Evolutionary conservation across 73 alveolate genomes (phyloP), one percentile per base, ranked within the genome.

Genomic region (Blepharisma stoltei): DNA sequence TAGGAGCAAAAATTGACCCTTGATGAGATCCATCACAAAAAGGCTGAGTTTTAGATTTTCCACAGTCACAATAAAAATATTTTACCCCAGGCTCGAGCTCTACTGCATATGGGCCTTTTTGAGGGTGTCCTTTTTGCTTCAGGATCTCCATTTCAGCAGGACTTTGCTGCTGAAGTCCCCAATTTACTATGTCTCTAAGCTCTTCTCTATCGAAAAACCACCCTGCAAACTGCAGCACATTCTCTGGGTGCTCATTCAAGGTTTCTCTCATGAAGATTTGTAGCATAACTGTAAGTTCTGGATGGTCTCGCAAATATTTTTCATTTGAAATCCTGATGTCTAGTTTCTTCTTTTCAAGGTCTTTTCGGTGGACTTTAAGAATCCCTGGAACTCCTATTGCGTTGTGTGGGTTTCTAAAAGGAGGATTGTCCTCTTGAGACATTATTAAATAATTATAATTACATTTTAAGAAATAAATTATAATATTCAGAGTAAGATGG

Each of bases 181-280:
- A 20, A 52, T 71, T 78, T 27, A 81, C 88, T 0, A 81, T 83
- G 45, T 84, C 91, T 76, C 88, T 88, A 21, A 88, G 82, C 55
- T 86, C 88, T 20, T 92, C 90, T 38, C 93, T 71, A 71, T 92
- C 95, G 76, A 92, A 92, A 85, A 89, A 92, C 48, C 83, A 54
- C 0, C 98, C 98, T 27, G 97, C 98, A 77, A 81, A 91, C 71
- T 85, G 84, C 6, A 92, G 88, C 27, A 92, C 80, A 71, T 87
- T 87, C 49, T 90, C 95, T n/a, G 98, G 98, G 54, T 90, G 86
- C 66, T 92, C 95, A 76, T 92, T 96, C 8, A 92, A 88, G 43
- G 84, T 84, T 76, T 90, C 87, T 14, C 89, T 83, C 55, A 92
- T 86, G 76, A 92, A 92, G 79, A 83, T 83, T 21, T 81, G 80